phyloP scores from a whole-genome alignment of 225 moss, liverwort and hornwort genomes.

The Physcomitrellopsis africana region DNA sequence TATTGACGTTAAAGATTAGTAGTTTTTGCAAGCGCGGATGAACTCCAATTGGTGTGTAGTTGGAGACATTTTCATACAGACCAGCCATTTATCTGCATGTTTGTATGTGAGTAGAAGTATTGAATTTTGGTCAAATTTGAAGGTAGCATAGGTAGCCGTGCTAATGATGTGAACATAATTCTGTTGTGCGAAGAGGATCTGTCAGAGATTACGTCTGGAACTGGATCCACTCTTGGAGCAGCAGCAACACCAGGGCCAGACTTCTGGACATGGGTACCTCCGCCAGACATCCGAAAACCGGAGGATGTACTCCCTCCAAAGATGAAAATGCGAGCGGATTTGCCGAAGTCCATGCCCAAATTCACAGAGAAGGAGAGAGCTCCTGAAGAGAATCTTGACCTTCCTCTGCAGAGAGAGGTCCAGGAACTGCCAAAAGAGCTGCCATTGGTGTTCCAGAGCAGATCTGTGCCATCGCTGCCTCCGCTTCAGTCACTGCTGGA shows the following conservation, averaged over 20 bases:
- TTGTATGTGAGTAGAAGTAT: neutral
- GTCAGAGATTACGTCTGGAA: conserved; percentile 36
- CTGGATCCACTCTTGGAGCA: conserved; percentile 59
- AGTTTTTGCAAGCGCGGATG: no score
- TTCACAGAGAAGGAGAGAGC: conserved; percentile 54
- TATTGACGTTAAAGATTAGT: no score
- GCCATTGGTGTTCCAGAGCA: conserved; percentile 69
- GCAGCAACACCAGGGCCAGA: conserved; percentile 84
- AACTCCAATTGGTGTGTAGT: no score
- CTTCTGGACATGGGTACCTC: conserved; percentile 98
- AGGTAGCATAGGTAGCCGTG: neutral
- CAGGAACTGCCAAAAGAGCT: conserved; percentile 61
- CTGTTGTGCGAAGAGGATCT: conserved; percentile 39
- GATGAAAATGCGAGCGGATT: conserved; percentile 24
- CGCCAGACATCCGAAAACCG: conserved; percentile 47
- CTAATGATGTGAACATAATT: conserved; percentile 22
- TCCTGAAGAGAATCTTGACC: conserved; percentile 28
- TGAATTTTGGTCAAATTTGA: neutral
- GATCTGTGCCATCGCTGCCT: conserved; percentile 84
- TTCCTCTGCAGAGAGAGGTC: conserved; percentile 57
- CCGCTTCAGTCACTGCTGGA: conserved; percentile 96
- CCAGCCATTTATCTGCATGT: neutral
- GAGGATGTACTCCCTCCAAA: conserved; percentile 38
- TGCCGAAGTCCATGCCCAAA: conserved; percentile 45
- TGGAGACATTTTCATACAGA: no score